These are phyloP conservation scores for Pleoardoris graminearum DNA, from an alignment of 2,329 filamentous ascomycete species.

Conservation along the genomic window DNA sequence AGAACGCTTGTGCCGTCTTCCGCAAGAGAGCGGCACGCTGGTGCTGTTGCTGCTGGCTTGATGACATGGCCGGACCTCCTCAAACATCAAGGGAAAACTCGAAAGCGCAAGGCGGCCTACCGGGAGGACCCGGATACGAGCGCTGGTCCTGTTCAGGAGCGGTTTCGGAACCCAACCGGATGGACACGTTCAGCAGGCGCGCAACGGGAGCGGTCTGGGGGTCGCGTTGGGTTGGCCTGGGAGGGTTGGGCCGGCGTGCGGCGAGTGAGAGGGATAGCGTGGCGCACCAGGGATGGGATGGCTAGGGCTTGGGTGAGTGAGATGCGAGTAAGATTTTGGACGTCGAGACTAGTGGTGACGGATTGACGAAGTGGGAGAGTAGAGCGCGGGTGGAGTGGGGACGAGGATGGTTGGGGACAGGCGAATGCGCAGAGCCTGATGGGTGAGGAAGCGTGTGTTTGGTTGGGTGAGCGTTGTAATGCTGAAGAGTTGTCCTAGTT, in stretches of 20 bases:
- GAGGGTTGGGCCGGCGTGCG: neutral
- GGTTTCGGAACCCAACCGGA: too few relatives aligned
- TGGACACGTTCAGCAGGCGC: too few relatives aligned
- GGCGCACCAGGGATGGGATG: neutral
- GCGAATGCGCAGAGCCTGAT: neutral
- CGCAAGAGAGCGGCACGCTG: conserved; percentile 18
- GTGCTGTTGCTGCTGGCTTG: conserved; percentile 15
- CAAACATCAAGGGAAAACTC: too few relatives aligned
- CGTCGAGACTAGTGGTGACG: neutral
- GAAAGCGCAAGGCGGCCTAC: neutral
- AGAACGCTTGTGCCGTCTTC: conserved; percentile 32
- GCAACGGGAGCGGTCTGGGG: too few relatives aligned
- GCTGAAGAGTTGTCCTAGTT: neutral
- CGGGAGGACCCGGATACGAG: conserved; percentile 2
- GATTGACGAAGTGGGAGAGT: neutral
- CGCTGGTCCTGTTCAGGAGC: too few relatives aligned
- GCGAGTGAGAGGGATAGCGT: neutral
- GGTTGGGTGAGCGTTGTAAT: neutral
- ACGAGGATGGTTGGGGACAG: neutral
- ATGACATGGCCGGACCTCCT: conserved; percentile 11
- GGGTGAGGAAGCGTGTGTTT: neutral
- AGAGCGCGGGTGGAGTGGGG: neutral
- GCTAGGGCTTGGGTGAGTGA: conserved; percentile 1
- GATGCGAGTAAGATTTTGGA: conserved; percentile 3
- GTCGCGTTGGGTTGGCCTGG: neutral